phyloP scores from a whole-genome alignment of 176 grass and related monocot genomes.

The Paspalum notatum region DNA sequence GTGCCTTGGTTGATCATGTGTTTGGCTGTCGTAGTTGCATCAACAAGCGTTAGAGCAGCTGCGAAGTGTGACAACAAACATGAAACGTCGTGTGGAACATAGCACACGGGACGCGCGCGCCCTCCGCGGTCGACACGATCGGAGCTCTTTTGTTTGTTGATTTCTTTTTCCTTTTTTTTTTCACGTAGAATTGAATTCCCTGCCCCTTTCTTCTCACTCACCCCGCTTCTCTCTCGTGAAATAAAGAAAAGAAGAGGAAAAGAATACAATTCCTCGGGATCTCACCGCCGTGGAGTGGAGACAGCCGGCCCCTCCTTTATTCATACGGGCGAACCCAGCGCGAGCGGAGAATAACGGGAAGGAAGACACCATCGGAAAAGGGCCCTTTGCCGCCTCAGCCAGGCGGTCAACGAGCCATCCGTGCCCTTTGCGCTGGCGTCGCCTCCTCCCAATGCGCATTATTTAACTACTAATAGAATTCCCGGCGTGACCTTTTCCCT shows the following conservation, averaged over 20 bases:
- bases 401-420: neutral
- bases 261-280: slow-evolving; percentile 24
- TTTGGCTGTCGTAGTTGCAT: too few relatives aligned
- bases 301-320: slow-evolving; percentile 44
- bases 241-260: too few relatives aligned
- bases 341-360: slow-evolving; percentile 6
- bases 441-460: too few relatives aligned
- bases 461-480: too few relatives aligned
- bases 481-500: too few relatives aligned
- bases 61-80: too few relatives aligned
- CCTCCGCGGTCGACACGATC: neutral
- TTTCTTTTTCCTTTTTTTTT: neutral
- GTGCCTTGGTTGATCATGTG: too few relatives aligned
- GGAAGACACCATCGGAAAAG: neutral
- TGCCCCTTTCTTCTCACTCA: too few relatives aligned
- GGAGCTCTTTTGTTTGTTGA: neutral
- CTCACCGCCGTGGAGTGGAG: neutral
- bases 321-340: slow-evolving; percentile 21
- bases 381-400: neutral
- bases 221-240: too few relatives aligned
- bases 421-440: too few relatives aligned
- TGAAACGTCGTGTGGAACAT: neutral
- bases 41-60: too few relatives aligned
- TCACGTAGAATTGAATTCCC: slow-evolving; percentile 25
- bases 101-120: neutral